phyloP scores from a whole-genome alignment of 345 rosid genomes.

The Garcia nutans region DNA sequence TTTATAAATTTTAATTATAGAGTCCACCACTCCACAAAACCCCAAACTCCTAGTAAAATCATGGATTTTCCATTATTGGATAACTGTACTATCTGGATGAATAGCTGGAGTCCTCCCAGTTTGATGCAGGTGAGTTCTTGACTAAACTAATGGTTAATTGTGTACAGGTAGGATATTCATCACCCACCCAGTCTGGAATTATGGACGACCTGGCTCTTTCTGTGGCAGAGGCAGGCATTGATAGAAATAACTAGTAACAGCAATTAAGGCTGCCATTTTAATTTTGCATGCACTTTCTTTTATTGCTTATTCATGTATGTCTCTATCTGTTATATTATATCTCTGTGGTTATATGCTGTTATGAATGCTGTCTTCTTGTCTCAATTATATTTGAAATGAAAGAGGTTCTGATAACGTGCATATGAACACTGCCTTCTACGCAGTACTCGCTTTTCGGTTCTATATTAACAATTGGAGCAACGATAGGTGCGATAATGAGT shows the following conservation, averaged over 20 bases:
- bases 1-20: too few species aligned
- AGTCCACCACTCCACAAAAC: background rate
- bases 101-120: background rate
- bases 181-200: constrained; percentile 82
- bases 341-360: background rate
- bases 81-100: background rate
- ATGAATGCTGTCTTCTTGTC: background rate
- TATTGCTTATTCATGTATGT: background rate
- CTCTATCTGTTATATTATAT: background rate
- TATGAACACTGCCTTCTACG: constrained; percentile 3
- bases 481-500: constrained; percentile 75
- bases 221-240: constrained; percentile 49
- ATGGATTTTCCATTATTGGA: too few species aligned
- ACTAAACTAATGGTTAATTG: constrained; percentile 2
- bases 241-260: background rate
- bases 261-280: background rate
- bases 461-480: constrained; percentile 72
- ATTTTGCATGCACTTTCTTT: background rate
- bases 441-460: constrained; percentile 85
- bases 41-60: background rate
- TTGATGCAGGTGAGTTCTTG: background rate
- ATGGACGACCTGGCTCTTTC: constrained; percentile 61
- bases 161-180: constrained; percentile 76
- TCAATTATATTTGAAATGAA: background rate
- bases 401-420: background rate